Base-by-base conservation (phyloP, 1,139 yeast genomes). In the Pneumocystis jirovecii region DNA sequence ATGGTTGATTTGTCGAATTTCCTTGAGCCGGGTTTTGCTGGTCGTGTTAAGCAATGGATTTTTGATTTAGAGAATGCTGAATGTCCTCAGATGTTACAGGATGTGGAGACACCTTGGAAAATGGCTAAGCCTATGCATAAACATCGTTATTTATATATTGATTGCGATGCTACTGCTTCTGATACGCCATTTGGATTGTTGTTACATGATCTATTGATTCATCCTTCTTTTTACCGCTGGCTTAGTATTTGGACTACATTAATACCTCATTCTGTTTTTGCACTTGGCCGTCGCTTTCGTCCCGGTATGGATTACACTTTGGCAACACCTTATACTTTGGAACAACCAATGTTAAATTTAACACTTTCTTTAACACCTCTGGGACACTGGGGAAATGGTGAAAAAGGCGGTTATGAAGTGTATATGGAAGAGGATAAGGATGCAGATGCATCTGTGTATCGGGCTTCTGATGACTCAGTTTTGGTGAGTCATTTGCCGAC, bases 231-330 rank as follows among this genome's bases (percentile, higher is more conserved):
- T 45, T 42, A 63, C 25, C 57, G 17, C 73, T 91, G 95, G 87
- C 74, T 95, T 59, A 77, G 79, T 31, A 69, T 77, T 2, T 75
- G 91, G 4, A 87, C 97, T 0, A 81, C 84, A n/a, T 73, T 90
- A 66, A 77, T 81, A 1, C 84, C 87, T 8, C 78, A 84, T 10
- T 81, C 85, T 60, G 89, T 87, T 67, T 88, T 87, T 70, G 77
- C 87, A 1, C 73, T 90, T 59, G 81, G 87, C 1, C 82, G 99
- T 73, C 79, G 97, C 69, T 95, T 95, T 77, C 82, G 98, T 71
- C 98, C 97, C 0, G 98, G 97, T 1, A 85, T 84, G 57, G 99
- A 95, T 75, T 95, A 89, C 74, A 91, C 93, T 3, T 79, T 95
- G 64, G 98, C 98, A 0, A 89, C 97, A 0, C 82, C 88, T 12